A percentile compares a stretch with the other conserved stretches of the same genome.
phyloP scores from a whole-genome alignment of 2,329 filamentous ascomycete genomes.

The Byssochlamys sp. region DNA sequence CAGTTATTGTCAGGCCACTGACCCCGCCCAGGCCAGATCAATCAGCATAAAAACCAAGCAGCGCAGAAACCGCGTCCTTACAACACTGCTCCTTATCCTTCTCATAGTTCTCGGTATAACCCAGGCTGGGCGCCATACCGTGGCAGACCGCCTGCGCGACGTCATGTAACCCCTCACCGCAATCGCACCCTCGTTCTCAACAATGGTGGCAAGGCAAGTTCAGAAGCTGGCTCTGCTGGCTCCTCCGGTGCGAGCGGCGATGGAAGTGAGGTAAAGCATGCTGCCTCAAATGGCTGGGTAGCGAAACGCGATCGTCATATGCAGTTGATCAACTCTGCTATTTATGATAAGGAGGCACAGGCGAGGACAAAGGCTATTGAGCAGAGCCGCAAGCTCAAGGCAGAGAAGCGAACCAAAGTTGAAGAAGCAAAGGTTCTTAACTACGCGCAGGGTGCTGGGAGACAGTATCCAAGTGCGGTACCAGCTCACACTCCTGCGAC shows the following conservation, averaged over 20 bases:
- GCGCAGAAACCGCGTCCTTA: slow-evolving; percentile 14
- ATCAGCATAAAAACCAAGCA: slow-evolving; percentile 60
- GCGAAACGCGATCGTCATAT: slow-evolving; percentile 65
- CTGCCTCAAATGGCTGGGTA: slow-evolving; percentile 49
- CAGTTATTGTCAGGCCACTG: slow-evolving; percentile 25
- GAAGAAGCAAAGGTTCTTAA: slow-evolving; percentile 32
- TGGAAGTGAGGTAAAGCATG: slow-evolving; percentile 18
- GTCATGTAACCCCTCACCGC: slow-evolving; percentile 36
- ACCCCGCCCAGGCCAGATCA: slow-evolving; percentile 58
- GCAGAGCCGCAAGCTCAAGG: slow-evolving; percentile 45
- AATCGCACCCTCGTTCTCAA: slow-evolving; percentile 60
- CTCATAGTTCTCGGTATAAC: slow-evolving; percentile 19
- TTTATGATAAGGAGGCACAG: slow-evolving; percentile 66
- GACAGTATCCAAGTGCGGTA: slow-evolving; percentile 9
- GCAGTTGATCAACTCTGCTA: slow-evolving; percentile 70
- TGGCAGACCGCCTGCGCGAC: slow-evolving; percentile 30
- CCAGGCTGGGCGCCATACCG: slow-evolving; percentile 37
- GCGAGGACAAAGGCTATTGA: slow-evolving; percentile 62
- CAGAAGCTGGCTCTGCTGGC: slow-evolving; percentile 13
- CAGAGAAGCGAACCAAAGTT: slow-evolving; percentile 51
- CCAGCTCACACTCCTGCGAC: slow-evolving; percentile 16
- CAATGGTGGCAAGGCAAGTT: slow-evolving; percentile 20
- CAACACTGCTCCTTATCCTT: slow-evolving; percentile 14
- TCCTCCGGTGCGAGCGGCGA: slow-evolving; percentile 20
- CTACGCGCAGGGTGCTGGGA: slow-evolving; percentile 27